Evolutionary conservation across 2,329 filamentous ascomycete species (phyloP), one percentile per base, ranked within the genome.

Genomic region (Lasiodiplodia hormozganensis): DNA sequence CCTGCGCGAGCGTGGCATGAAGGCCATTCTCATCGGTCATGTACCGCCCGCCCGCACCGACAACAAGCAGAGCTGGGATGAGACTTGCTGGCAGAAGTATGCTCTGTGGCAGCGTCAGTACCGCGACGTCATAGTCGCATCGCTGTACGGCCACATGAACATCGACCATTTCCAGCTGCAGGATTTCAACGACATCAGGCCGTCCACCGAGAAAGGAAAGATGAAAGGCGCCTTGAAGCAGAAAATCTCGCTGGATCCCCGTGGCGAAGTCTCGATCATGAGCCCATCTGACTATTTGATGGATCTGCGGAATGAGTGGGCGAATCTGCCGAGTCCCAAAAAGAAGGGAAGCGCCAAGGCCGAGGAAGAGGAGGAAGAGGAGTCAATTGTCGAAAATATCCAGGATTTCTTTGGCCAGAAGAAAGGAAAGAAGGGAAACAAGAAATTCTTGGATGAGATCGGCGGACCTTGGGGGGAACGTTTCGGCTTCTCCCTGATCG

Each of bases 21-120:
- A 98, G 82, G 96, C 92, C 16, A 97, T 99, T 65, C 82, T 99
- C 65, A 96, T 92, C 74, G 95, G 96, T 2, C 96, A 99, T 79
- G 94, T 99, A 4, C 94, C 96, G 1, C 96, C 96, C 0, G 95
- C 94, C 0, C 86, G 94, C 70, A 96, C 94, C 1, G 86, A 89
- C 43, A 91, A 89, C 80, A 98, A 98, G 84, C 87, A 89, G 75
- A 89, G 89, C 70, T 99, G 96, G 96, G 94, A 97, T 72, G 95
- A 98, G 83, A 94, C 92, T 0, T 99, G 96, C 82, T 99, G 95
- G 94, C 95, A 97, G 78, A 97, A 97, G 78, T 99, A 97, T 80
- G 92, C 93, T 0, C 82, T 98, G 4, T 98, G 94, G 93, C 82
- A 95, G 75, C 87, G 89, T 73, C 93, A 96, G 78, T 99, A 94